These are phyloP conservation scores for Cladosporium sp. DNA, from an alignment of 2,329 filamentous ascomycete species.

Conservation along the genomic window DNA sequence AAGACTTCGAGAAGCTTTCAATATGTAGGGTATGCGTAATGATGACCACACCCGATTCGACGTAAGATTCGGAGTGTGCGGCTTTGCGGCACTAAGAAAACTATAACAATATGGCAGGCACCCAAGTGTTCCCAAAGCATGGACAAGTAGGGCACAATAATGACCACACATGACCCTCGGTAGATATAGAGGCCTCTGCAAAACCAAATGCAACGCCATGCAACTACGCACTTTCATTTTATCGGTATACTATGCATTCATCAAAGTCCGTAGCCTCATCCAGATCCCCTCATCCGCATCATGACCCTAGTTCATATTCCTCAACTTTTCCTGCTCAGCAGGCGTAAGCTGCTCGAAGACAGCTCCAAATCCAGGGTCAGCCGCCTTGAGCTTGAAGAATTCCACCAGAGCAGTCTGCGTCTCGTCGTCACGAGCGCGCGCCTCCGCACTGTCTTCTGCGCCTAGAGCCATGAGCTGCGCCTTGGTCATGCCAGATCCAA, in stretches of 20 bases:
- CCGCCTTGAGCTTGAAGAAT: constrained; percentile 64
- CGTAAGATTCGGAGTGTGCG: too few relatives aligned
- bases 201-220: too few relatives aligned
- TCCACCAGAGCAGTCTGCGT: constrained; percentile 78
- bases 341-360: constrained; percentile 52
- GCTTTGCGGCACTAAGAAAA: too few relatives aligned
- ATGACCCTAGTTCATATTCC: constrained; percentile 29
- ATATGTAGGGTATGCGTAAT: neutral
- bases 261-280: neutral
- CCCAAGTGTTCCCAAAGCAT: too few relatives aligned
- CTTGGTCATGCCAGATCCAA: constrained; percentile 54
- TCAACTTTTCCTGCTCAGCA: constrained; percentile 52
- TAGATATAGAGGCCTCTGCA: too few relatives aligned
- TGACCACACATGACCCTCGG: too few relatives aligned
- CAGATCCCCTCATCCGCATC: neutral
- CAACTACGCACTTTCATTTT: neutral
- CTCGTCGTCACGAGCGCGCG: constrained; percentile 77
- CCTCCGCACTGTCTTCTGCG: constrained; percentile 43
- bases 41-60: too few relatives aligned
- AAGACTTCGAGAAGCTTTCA: neutral
- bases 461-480: constrained; percentile 77
- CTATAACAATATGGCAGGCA: too few relatives aligned
- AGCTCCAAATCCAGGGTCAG: constrained; percentile 52
- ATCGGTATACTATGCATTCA: neutral
- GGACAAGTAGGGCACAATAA: too few relatives aligned